Percentiles rank a stretch among this genome's conserved stretches.
Conservation (phyloP, 177 flowering plant genomes). For the Tripterygium wilfordii region DNA sequence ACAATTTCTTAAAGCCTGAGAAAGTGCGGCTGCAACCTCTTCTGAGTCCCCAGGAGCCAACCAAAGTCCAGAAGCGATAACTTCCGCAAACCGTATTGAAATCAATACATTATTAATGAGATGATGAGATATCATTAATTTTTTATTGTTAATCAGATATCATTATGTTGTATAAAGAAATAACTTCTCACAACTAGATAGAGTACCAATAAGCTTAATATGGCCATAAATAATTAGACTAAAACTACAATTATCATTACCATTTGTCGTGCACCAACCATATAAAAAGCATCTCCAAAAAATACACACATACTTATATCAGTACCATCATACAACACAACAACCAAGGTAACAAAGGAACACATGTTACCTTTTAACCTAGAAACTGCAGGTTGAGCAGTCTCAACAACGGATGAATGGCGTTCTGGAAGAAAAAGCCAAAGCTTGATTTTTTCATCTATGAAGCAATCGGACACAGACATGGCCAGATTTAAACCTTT, state of each 20-base stretch:
- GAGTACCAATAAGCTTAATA: too few relatives aligned
- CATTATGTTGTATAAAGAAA: too few relatives aligned
- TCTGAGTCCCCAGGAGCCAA: constrained; percentile 96
- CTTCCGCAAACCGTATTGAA: constrained; percentile 24
- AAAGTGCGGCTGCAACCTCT: constrained; percentile 88
- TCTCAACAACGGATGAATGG: constrained; percentile 63
- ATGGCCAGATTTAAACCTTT: not conserved
- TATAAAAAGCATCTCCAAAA: too few relatives aligned
- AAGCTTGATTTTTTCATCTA: constrained; percentile 97
- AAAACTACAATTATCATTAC: too few relatives aligned
- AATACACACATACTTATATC: too few relatives aligned
- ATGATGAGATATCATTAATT: too few relatives aligned
- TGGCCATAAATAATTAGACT: too few relatives aligned
- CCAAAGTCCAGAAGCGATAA: constrained; percentile 89
- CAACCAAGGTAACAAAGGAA: not conserved
- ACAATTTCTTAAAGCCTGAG: constrained; percentile 85
- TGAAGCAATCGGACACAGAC: constrained; percentile 1
- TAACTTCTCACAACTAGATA: too few relatives aligned
- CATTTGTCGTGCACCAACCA: too few relatives aligned
- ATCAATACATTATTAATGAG: not conserved
- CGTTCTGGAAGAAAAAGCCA: constrained; percentile 98
- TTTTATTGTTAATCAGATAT: too few relatives aligned
- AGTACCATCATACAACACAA: too few relatives aligned
- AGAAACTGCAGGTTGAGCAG: constrained; percentile 72
- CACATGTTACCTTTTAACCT: constrained; percentile 66